Percentiles rank a stretch among this genome's conserved stretches.
Evolutionary conservation across 345 rosid genomes (phyloP).

Genomic region (Linum tenue): DNA sequence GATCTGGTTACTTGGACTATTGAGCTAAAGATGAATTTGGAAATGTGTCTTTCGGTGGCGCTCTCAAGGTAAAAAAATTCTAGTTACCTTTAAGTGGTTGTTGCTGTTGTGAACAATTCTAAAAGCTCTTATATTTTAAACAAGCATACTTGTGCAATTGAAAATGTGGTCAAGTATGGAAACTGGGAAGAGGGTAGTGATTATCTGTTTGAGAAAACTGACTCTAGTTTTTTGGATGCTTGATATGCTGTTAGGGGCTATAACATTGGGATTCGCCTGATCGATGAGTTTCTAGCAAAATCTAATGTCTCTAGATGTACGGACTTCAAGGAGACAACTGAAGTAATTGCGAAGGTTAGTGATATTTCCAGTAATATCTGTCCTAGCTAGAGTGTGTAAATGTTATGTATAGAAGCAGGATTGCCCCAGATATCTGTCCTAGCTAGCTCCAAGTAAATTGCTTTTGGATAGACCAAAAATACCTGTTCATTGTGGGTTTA

Average conservation of each 20-base stretch:
- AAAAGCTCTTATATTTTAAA: too few relatives aligned
- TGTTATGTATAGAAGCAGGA: background rate
- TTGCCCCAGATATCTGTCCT: background rate
- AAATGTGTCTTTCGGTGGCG: too few relatives aligned
- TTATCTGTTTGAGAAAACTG: background rate
- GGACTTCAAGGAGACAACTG: slow-evolving; percentile 89
- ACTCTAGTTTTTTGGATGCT: background rate
- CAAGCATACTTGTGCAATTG: background rate
- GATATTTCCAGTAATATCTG: background rate
- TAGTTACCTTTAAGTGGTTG: too few relatives aligned
- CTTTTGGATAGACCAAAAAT: background rate
- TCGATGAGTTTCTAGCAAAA: slow-evolving; percentile 88
- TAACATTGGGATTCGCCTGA: slow-evolving; percentile 70
- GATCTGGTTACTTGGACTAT: background rate
- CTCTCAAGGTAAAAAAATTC: too few relatives aligned
- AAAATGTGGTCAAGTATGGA: background rate
- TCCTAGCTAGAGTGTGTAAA: background rate
- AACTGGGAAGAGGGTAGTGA: background rate
- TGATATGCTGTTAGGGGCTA: slow-evolving; percentile 54
- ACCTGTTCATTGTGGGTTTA: background rate
- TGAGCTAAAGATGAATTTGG: background rate
- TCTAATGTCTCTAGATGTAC: slow-evolving; percentile 81
- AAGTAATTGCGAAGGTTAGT: slow-evolving; percentile 74
- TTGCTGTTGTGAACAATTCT: too few relatives aligned
- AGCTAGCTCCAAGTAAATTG: background rate